Evolutionary conservation across 106 monocot species (phyloP), one percentile per base, ranked within the genome.

Genomic region (Allium cepa): DNA sequence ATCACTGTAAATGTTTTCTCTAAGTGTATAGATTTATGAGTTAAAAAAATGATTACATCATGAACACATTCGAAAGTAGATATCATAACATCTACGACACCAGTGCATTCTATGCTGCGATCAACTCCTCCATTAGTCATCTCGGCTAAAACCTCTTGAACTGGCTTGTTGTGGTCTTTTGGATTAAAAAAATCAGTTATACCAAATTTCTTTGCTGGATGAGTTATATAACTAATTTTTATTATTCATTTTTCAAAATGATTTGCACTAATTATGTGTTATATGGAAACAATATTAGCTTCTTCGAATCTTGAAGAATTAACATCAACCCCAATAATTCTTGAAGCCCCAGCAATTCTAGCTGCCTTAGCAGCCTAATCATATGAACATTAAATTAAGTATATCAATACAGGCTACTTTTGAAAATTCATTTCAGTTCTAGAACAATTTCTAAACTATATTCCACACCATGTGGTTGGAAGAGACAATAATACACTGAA

Each of bases 1-100:
- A 36, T 36, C 36, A 1, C 36, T 5, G 36, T 36, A 36, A 5
- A 36, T 36, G 36, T 1, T 36, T 36, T 36, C 36, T 5, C 5
- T 36, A 36, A 1, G 36, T 36, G 36, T 36, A 36, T 36, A 36
- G 3, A 36, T 36, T 5, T 3, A 36, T 61, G 56, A 47, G 2
- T 22, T 45, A 14, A 0, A 69, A 6, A 56, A 15, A 57, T 47
- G 5, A 36, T 5, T 82, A 93, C 94, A 74, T 90, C 90, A 27
- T 90, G 94, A 50, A 94, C 90, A 51, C 90, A 94, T 76, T 94
- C 94, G 9, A 90, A 94, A 36, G 90, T 87, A 70, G 86, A 84
- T 56, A 90, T 87, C 94, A 94, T 94, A 14, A 46, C 66, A 10
- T 67, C 3, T 5, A 71, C 63, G 16, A 58, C 70, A 13, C 79